Percentiles rank a stretch among this genome's conserved stretches.
phyloP scores from a whole-genome alignment of 1,284 basidiomycete genomes.

The Exsudoporus floridanus region DNA sequence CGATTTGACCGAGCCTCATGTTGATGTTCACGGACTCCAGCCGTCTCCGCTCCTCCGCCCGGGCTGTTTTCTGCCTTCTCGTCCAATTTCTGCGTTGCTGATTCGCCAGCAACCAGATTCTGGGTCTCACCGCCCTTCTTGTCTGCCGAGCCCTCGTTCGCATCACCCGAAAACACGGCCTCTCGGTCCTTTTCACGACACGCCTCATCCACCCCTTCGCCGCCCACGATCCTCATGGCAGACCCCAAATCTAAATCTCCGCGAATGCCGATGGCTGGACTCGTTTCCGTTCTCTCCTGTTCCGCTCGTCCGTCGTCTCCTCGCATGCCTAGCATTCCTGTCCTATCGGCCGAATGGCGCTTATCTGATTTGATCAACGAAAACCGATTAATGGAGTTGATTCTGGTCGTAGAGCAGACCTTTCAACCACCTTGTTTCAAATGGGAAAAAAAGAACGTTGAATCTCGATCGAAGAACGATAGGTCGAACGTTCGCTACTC shows the following conservation, averaged over 20 bases:
- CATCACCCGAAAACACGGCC: constrained; percentile 24
- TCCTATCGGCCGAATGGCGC: constrained; percentile 4
- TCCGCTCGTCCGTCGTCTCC: constrained; percentile 1
- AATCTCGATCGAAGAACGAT: constrained; percentile 2
- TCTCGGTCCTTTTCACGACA: constrained; percentile 19
- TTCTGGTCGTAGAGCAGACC: neutral
- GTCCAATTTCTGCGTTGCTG: neutral
- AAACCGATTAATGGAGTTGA: neutral
- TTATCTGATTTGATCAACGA: constrained; percentile 9
- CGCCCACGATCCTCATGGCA: constrained; percentile 27
- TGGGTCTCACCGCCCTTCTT: neutral
- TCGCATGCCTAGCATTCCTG: constrained; percentile 10
- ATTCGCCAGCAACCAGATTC: constrained; percentile 13
- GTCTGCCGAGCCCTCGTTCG: constrained; percentile 13
- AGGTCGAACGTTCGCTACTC: constrained; percentile 3
- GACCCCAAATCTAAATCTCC: constrained; percentile 25
- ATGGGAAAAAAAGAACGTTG: neutral
- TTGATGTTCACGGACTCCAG: constrained; percentile 20
- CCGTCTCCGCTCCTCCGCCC: constrained; percentile 23
- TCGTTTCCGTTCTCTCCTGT: constrained; percentile 1
- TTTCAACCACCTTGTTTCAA: neutral
- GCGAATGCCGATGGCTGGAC: constrained; percentile 10
- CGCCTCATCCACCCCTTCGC: constrained; percentile 23
- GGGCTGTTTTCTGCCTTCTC: constrained; percentile 1
- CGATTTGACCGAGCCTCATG: constrained; percentile 30